Evolutionary conservation across 129 eudicot species (phyloP).

Genomic region (Centaurea solstitialis): DNA sequence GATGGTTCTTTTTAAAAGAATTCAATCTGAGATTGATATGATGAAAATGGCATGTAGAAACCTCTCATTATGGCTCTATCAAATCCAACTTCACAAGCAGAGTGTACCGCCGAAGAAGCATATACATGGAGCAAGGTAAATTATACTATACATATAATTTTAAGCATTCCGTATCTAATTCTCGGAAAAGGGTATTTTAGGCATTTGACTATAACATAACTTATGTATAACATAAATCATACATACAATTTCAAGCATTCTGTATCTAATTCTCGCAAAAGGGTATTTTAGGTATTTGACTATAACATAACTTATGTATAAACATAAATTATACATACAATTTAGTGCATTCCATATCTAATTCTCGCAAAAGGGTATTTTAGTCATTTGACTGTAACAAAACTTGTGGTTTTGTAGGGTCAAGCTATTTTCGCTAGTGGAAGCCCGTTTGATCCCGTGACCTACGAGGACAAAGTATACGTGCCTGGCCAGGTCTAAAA

Average conservation of each 20-base stretch:
- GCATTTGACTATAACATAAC: no score
- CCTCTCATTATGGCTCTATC: conserved; percentile 93
- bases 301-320: no score
- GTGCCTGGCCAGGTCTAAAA: conserved; percentile 85
- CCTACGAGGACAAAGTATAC: conserved; percentile 55
- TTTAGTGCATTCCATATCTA: no score
- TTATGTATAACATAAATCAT: no score
- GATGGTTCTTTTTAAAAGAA: neutral
- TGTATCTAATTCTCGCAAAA: neutral
- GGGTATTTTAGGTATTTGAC: neutral
- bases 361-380: no score
- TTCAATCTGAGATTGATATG: neutral
- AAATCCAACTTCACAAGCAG: conserved; percentile 97
- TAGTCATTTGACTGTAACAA: no score
- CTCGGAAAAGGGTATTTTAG: neutral
- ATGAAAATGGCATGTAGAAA: conserved; percentile 52
- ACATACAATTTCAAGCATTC: neutral
- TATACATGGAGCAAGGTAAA: conserved; percentile 92
- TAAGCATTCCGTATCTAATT: neutral
- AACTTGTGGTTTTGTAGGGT: conserved; percentile 46
- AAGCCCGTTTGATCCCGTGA: conserved; percentile 87
- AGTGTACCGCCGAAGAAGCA: conserved; percentile 99
- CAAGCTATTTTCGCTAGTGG: conserved; percentile 94
- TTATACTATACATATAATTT: conserved; percentile 1
- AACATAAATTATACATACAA: conserved; percentile 25